Evolutionary conservation across 164 flowering plant genomes (phyloP), one percentile per base, ranked within the genome.

Genomic region (Cinnamomum chago): DNA sequence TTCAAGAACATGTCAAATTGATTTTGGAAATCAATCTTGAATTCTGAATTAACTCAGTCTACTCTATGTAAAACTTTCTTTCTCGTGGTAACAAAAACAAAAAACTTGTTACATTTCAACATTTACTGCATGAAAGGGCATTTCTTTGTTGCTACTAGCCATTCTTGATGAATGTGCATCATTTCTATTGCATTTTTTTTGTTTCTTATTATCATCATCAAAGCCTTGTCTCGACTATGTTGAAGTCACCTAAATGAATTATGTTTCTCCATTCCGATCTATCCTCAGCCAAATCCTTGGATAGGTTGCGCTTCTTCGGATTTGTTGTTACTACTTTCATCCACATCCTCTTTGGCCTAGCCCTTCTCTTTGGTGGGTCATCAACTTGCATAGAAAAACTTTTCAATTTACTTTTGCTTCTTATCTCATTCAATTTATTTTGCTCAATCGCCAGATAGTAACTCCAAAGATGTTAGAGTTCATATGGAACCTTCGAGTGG

Each of bases 401-500:
- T 40, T 40, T 40, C 47, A 40, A 40, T 40, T 40, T 40, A 40
- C 47, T 40, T 40, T 40, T 40, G 47, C 10, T 40, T 7, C 11
- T 7, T 67, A 12, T 67, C 50, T 67, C 20, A 27, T 67, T 67
- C 24, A 27, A 2, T 14, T 50, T 51, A 17, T n/a, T 27, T 50
- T 70, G 11, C 20, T 70, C 11, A 5, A 50, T 66, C 28, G 14
- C 18, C 83, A 95, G 99, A 94, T 0, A 73, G 86, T 76, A 28
- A 90, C 97, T 74, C 80, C 89, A 24, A 73, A 88, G 75, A 90
- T 96, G 97, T 78, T 91, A 52, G 85, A 87, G 58, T 96, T 92
- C 80, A 89, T 94, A 90, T 73, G 65, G 75, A 88, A 88, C 65
- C 88, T 96, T 30, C 77, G 91, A 5, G 89, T 94, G 95, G 99